Conservation (phyloP, 2,329 filamentous ascomycete genomes). For the Orbilia quercus region DNA sequence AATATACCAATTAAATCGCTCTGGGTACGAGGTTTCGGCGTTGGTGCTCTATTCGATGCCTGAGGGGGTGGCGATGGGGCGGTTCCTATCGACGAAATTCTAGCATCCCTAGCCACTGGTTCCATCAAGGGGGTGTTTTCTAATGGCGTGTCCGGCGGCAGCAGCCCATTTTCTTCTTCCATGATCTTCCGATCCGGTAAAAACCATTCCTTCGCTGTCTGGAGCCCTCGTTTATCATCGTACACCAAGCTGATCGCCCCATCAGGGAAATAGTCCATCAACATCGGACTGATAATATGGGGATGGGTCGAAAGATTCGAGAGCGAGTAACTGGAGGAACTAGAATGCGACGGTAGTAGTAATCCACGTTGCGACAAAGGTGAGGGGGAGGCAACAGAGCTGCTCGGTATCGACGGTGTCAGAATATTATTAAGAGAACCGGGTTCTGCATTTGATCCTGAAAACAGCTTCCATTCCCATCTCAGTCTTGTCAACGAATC, state of each 20-base stretch:
- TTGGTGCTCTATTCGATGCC: constrained; percentile 44
- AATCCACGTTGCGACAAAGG: constrained; percentile 38
- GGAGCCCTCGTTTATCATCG: constrained; percentile 56
- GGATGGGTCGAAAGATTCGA: constrained; percentile 56
- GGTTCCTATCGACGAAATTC: constrained; percentile 31
- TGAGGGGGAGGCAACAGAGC: constrained; percentile 49
- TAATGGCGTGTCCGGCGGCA: constrained; percentile 24
- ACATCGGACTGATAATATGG: constrained; percentile 57
- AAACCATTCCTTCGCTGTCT: constrained; percentile 59
- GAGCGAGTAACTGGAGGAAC: constrained; percentile 45
- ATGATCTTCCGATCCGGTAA: constrained; percentile 57
- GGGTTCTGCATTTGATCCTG: constrained; percentile 46
- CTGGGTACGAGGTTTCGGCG: constrained; percentile 59
- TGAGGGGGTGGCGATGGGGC: constrained; percentile 38
- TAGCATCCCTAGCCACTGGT: constrained; percentile 31
- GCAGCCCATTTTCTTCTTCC: constrained; percentile 34
- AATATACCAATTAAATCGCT: constrained; percentile 60
- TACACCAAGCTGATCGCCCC: constrained; percentile 60
- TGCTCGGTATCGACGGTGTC: constrained; percentile 45
- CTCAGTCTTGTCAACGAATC: constrained; percentile 60
- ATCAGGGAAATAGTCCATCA: constrained; percentile 60
- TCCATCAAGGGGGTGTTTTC: constrained; percentile 29
- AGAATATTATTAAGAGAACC: constrained; percentile 33
- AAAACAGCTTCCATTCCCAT: constrained; percentile 60
- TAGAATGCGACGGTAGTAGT: constrained; percentile 38